Evolutionary conservation across 2,329 filamentous ascomycete species (phyloP), one percentile per base, ranked within the genome.

Genomic region (Aureobasidium sp.): DNA sequence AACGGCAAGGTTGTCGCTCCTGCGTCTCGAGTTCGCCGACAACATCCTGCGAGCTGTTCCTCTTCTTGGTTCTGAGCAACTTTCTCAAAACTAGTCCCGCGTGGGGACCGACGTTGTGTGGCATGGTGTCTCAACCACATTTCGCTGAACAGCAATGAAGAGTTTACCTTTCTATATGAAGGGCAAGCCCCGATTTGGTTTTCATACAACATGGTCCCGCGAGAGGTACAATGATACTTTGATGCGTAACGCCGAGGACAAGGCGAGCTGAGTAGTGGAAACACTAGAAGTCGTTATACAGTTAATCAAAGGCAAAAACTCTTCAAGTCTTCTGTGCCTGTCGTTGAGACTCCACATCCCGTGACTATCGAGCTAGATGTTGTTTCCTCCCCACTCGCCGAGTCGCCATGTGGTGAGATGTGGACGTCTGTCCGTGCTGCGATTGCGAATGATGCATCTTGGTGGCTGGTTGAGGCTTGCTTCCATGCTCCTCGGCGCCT

Each of bases 361-460:
- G 27, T n/a, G 17, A 9, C 7, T 10, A 27, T 44, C 26, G n/a
- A 57, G n/a, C 39, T 32, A 34, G 44, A 17, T 10, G 29, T 20
- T 32, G 39, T 17, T 57, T 27, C 4, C 10, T 36, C 53, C 27
- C 53, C 27, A 44, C 52, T 44, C 36, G 39, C 27, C 52, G 17
- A 32, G 26, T 43, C 36, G 39, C 39, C 53, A 39, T 44, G 39
- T 57, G 53, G 29, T 57, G 24, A 29, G 36, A 9, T 43, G 36
- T 20, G 12, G 51, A 48, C 17, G 32, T 48, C 43, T 29, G 55
- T 59, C 55, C 34, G 55, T 59, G 55, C 43, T 39, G 55, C 13
- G 20, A 47, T 59, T 59, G 43, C 55, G 55, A 47, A 59, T 59
- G 43, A 59, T 59, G 55, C 41, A 47, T 36, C 32, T 37, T 9